Conservation (phyloP, 2,329 filamentous ascomycete genomes). For the Lasiodiplodia sp. region DNA sequence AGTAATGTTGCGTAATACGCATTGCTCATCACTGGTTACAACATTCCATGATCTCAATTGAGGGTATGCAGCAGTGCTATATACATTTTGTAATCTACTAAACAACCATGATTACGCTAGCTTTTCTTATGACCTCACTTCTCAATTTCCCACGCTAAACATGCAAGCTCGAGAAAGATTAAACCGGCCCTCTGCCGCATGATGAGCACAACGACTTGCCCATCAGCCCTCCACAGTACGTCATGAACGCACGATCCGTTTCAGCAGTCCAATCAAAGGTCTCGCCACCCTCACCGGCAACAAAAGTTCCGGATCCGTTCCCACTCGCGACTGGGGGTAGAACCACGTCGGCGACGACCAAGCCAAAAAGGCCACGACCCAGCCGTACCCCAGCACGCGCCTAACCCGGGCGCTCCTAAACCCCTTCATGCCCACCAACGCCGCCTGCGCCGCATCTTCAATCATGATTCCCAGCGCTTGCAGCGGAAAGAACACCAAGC, state of each 20-base stretch:
- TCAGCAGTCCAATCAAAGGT: neutral
- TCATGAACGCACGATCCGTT: neutral
- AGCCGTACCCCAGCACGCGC: neutral
- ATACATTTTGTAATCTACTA: too few species aligned
- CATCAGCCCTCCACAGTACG: too few species aligned
- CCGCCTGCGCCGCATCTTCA: neutral
- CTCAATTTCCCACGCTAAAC: neutral
- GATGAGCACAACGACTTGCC: neutral
- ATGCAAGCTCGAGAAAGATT: neutral
- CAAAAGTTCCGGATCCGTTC: neutral
- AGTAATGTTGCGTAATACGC: too few species aligned
- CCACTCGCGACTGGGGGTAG: neutral
- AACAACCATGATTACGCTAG: too few species aligned
- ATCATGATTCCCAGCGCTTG: neutral
- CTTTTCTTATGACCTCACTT: neutral
- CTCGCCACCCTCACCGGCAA: neutral
- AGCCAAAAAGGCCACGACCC: neutral
- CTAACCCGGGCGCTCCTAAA: neutral
- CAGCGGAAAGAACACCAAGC: neutral
- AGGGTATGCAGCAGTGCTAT: too few species aligned
- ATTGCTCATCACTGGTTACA: too few species aligned
- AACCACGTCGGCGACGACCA: conserved; percentile 14
- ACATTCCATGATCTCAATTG: too few species aligned
- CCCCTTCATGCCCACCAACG: neutral
- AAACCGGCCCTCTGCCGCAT: too few species aligned